Evolutionary conservation across 2,329 filamentous ascomycete genomes (phyloP).

Genomic region (Harringtonia aguacate): DNA sequence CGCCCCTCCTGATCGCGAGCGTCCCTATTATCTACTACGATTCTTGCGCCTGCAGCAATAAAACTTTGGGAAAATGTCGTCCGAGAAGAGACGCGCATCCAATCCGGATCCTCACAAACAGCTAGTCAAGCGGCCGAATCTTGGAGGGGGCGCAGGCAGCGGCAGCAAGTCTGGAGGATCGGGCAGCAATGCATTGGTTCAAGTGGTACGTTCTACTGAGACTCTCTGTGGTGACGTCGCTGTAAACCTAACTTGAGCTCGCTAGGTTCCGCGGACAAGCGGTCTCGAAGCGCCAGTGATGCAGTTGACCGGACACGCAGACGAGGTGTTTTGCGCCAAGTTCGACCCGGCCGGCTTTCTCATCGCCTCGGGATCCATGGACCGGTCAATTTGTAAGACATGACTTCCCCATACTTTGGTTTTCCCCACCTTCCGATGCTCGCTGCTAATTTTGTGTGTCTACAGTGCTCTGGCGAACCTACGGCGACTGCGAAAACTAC

Average conservation of each 20-base stretch:
- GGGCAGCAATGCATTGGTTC: slow-evolving; percentile 33
- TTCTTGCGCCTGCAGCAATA: background rate
- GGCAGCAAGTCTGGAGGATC: slow-evolving; percentile 27
- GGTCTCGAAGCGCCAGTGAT: slow-evolving; percentile 83
- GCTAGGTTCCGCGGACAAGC: slow-evolving; percentile 61
- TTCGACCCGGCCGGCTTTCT: slow-evolving; percentile 83
- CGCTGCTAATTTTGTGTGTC: background rate
- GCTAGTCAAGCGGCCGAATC: slow-evolving; percentile 82
- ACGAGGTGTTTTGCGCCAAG: slow-evolving; percentile 81
- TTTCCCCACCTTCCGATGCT: background rate
- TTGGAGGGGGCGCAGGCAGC: slow-evolving; percentile 38
- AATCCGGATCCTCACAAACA: slow-evolving; percentile 66
- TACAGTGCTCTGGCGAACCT: slow-evolving; percentile 84
- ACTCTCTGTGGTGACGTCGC: background rate
- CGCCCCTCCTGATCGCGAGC: no score
- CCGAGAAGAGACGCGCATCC: slow-evolving; percentile 85
- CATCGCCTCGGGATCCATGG: slow-evolving; percentile 93
- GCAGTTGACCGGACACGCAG: slow-evolving; percentile 75
- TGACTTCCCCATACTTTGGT: slow-evolving; percentile 21
- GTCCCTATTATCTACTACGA: background rate
- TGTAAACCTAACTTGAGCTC: background rate
- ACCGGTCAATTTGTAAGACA: slow-evolving; percentile 69
- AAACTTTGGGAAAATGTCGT: slow-evolving; percentile 50
- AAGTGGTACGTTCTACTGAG: slow-evolving; percentile 35
- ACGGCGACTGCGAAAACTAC: slow-evolving; percentile 91